Conservation (phyloP, 1,139 yeast genomes). For the Blastobotrys ciferrii region DNA sequence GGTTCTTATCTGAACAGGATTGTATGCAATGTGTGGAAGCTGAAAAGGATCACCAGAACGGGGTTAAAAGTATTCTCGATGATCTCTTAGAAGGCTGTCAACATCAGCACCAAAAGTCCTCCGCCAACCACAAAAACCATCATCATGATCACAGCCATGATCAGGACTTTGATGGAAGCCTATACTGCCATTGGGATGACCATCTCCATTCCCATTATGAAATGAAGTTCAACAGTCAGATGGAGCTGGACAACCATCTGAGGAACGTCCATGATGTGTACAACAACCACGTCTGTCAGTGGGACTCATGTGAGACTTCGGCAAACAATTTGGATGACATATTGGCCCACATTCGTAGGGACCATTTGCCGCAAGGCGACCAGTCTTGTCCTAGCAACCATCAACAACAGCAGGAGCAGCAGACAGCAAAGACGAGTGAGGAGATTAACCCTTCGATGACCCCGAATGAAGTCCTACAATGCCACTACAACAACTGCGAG, state of each 20-base stretch:
- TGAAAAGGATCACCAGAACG: constrained; percentile 19
- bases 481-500: constrained; percentile 37
- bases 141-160: neutral
- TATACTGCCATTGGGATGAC: constrained; percentile 40
- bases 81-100: neutral
- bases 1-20: constrained; percentile 9
- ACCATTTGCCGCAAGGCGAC: constrained; percentile 9
- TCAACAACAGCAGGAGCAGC: constrained; percentile 11
- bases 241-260: constrained; percentile 35
- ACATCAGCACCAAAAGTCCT: neutral
- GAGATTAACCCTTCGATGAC: neutral
- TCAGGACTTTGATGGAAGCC: neutral
- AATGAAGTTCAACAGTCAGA: constrained; percentile 29
- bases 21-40: constrained; percentile 24
- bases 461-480: constrained; percentile 21
- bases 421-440: neutral
- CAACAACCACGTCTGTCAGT: constrained; percentile 32
- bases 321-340: constrained; percentile 35
- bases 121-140: neutral
- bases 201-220: constrained; percentile 29
- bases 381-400: constrained; percentile 7
- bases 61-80: neutral
- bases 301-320: constrained; percentile 41
- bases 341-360: constrained; percentile 33
- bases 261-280: constrained; percentile 18